Evolutionary conservation across 2,329 filamentous ascomycete species (phyloP), one percentile per base, ranked within the genome.

Genomic region (Blastomyces silverae): DNA sequence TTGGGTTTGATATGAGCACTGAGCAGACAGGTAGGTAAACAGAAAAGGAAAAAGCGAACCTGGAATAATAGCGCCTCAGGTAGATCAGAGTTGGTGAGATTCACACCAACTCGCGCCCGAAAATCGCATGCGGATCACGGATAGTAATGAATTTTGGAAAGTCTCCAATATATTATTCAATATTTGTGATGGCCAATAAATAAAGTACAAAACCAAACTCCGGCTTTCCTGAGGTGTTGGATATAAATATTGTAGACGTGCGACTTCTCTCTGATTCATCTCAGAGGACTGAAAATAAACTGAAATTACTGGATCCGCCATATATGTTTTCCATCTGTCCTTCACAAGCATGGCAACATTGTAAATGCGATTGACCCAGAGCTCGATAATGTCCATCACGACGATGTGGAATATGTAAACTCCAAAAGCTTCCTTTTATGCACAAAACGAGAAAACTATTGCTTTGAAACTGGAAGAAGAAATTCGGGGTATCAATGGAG

Each of bases 181-280:
- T 11, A 44, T 2, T 59, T 15, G n/a, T 42, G 34, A 13, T n/a
- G 6, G 15, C 1, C 13, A 44, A 59, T 44, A 25, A 15, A 17
- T 57, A 25, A 44, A 59, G 37, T 59, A 59, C 56, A 59, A 44
- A 25, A 25, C 22, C 34, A 7, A 44, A 59, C 56, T 59, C 56
- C 22, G 44, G 13, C 56, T 11, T 44, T 25, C 56, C 10, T 28
- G 22, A 42, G 1, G n/a, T 28, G 3, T 58, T 15, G 37, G 20
- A 59, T 59, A 59, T 17, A 25, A 25, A 20, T 44, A 28, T 59
- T 17, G 56, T 42, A 25, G 13, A 22, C n/a, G 56, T 44, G n/a
- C n/a, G n/a, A 57, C 13, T 57, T n/a, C 3, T 37, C 22, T 22
- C 34, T 25, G 34, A 42, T 28, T 10, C 22, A 20, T 42, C 37